A percentile compares a stretch with the other conserved stretches of the same genome.
Conservation (phyloP, 1,284 basidiomycete genomes). For the Austroboletus novae-zelandiae region DNA sequence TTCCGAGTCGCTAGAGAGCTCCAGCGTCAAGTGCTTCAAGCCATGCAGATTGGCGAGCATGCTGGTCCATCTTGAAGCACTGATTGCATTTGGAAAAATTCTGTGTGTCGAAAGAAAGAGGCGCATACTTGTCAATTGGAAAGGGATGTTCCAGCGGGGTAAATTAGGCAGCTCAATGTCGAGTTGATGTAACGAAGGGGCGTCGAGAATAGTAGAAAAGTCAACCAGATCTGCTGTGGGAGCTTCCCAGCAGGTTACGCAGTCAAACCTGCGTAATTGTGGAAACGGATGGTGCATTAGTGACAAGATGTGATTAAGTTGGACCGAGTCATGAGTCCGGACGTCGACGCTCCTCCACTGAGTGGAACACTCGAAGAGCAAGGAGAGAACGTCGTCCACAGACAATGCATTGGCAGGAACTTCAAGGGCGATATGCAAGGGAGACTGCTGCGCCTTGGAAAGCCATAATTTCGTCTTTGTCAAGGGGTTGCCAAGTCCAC, state of each 20-base stretch:
- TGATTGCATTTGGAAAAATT: constrained; percentile 9
- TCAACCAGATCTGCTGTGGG: constrained; percentile 17
- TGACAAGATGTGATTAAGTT: constrained; percentile 41
- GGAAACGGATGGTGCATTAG: constrained; percentile 33
- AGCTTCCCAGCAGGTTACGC: constrained; percentile 18
- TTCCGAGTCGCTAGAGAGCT: constrained; percentile 36
- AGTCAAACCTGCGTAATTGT: constrained; percentile 28
- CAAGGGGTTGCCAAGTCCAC: constrained; percentile 42
- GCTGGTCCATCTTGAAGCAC: constrained; percentile 26
- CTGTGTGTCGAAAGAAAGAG: constrained; percentile 16
- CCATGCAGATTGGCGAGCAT: constrained; percentile 35
- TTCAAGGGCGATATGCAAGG: constrained; percentile 45
- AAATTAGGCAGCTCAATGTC: constrained; percentile 23
- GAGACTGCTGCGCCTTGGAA: constrained; percentile 40
- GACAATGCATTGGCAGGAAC: constrained; percentile 31
- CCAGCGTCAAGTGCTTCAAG: constrained; percentile 42
- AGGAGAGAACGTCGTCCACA: constrained; percentile 35
- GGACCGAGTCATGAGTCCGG: constrained; percentile 36
- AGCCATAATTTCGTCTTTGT: constrained; percentile 51
- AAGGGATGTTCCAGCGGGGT: constrained; percentile 23
- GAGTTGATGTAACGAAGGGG: constrained; percentile 19
- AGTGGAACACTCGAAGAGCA: constrained; percentile 39
- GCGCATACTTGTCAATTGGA: constrained; percentile 19
- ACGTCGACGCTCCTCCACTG: constrained; percentile 49
- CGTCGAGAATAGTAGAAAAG: constrained; percentile 23